These are phyloP conservation scores for Penicillium sp. DNA, from an alignment of 2,329 filamentous ascomycete genomes.

Conservation along the genomic window DNA sequence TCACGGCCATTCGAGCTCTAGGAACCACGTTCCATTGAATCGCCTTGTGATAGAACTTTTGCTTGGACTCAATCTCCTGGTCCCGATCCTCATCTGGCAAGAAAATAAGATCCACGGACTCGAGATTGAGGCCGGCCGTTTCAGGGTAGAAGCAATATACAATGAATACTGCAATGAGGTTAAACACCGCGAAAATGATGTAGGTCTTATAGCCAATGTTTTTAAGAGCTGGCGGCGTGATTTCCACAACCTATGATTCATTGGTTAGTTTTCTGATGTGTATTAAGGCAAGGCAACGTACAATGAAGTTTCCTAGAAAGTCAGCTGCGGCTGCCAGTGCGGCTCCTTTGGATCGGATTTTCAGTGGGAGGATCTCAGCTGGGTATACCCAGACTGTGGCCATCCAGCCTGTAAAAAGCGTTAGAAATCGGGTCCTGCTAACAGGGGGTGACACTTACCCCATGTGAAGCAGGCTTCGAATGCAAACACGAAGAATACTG, in stretches of 20 bases:
- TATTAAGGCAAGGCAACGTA: neutral
- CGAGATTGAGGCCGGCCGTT: constrained; percentile 38
- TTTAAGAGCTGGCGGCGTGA: constrained; percentile 59
- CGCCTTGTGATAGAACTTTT: constrained; percentile 8
- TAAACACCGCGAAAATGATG: constrained; percentile 66
- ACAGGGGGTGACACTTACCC: constrained; percentile 6
- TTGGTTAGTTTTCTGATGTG: neutral
- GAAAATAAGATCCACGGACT: constrained; percentile 44
- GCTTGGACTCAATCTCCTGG: constrained; percentile 11
- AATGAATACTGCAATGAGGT: constrained; percentile 35
- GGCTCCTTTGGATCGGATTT: constrained; percentile 29
- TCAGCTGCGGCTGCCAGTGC: constrained; percentile 34
- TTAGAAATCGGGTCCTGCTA: neutral
- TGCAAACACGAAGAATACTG: constrained; percentile 25
- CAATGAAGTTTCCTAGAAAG: constrained; percentile 30
- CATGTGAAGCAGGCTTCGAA: constrained; percentile 27
- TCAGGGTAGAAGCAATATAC: constrained; percentile 38
- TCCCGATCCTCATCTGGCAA: constrained; percentile 7
- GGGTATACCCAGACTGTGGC: constrained; percentile 23
- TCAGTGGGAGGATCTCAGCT: constrained; percentile 21
- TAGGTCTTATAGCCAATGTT: constrained; percentile 62
- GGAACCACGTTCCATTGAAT: constrained; percentile 13
- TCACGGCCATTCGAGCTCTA: constrained; percentile 10
- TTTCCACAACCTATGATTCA: constrained; percentile 52
- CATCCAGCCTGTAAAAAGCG: constrained; percentile 18